Evolutionary conservation across 2,329 filamentous ascomycete species (phyloP).

Genomic region (Ascochyta fabae): DNA sequence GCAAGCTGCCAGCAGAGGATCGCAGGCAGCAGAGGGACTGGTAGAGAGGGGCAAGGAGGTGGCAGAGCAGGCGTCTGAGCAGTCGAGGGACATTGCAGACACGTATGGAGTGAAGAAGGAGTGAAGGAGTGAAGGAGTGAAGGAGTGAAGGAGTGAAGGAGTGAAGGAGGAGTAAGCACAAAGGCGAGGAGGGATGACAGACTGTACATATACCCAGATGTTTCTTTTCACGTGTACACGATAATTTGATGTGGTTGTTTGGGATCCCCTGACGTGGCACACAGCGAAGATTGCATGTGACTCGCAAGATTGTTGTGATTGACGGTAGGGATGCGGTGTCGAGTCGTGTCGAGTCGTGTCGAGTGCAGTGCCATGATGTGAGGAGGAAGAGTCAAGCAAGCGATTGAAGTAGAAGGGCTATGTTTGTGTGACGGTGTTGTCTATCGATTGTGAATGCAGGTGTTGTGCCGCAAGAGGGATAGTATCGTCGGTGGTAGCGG

Average conservation of each 20-base stretch:
- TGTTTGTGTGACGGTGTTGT: no score
- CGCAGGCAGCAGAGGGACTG: slow-evolving; percentile 20
- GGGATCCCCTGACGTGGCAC: slow-evolving; percentile 16
- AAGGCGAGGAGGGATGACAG: background rate
- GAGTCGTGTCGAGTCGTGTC: no score
- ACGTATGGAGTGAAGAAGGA: slow-evolving; percentile 3
- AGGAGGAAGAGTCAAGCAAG: no score
- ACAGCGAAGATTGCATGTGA: slow-evolving; percentile 14
- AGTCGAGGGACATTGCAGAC: slow-evolving; percentile 22
- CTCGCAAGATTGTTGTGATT: slow-evolving; percentile 3
- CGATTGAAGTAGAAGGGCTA: no score
- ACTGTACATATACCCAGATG: slow-evolving; percentile 30
- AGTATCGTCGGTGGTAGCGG: background rate
- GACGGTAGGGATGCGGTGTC: background rate
- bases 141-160: no score
- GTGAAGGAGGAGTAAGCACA: slow-evolving; percentile 1
- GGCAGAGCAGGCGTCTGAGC: slow-evolving; percentile 19
- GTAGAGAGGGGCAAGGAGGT: slow-evolving; percentile 34
- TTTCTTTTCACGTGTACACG: slow-evolving; percentile 5
- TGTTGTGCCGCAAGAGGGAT: no score
- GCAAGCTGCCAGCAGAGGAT: slow-evolving; percentile 8
- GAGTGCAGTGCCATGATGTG: no score
- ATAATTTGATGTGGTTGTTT: slow-evolving; percentile 1
- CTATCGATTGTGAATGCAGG: slow-evolving; percentile 1
- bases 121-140: background rate